Evolutionary conservation across 2,329 filamentous ascomycete species (phyloP), one percentile per base, ranked within the genome.

Genomic region (Aspergillus fijiensis): DNA sequence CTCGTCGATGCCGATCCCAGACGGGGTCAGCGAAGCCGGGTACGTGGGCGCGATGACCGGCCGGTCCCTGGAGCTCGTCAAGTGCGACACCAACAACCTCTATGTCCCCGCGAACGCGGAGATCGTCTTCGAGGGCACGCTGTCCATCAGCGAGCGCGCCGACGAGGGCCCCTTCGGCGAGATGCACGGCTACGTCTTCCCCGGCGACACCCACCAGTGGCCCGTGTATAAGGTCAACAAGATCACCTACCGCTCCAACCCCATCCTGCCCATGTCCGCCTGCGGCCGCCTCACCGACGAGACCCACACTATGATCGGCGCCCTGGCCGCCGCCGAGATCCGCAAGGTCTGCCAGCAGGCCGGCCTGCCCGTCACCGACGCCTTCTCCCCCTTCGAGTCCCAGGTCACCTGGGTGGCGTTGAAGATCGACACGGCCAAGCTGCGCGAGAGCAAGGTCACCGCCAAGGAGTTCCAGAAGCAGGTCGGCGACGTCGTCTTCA

Each of bases 1-100:
- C 0, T 69, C 79, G 0, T 74, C 72, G 25, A 81, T 82, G 79
- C 81, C 81, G 0, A 68, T 82, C 16, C 81, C 81, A 0, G 78
- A 79, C 19, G 79, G 80, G 0, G 70, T 83, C 0, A 77, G 76
- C 0, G 82, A 84, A 65, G 77, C 76, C 3, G 80, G 74, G 0
- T 84, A 83, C 55, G 72, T 83, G 5, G 81, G 82, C 12, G 51
- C 51, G 7, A 31, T 52, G 4, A 25, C 29, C 5, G 51, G 31
- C 5, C 21, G 21, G 1, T 19, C 51, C 12, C 27, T 52, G 16
- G 21, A 52, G 4, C 29, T 52, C 4, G 51, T 63, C 12, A 66
- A 69, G 25, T 69, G 67, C 39, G 67, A 67, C 49, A 67, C 65
- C 14, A 69, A 65, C 42, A 60, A 63, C 47, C 55, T 67, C 16